Base-by-base conservation (phyloP, 2,329 filamentous ascomycete genomes). In the Alternaria angustiovoidea region DNA sequence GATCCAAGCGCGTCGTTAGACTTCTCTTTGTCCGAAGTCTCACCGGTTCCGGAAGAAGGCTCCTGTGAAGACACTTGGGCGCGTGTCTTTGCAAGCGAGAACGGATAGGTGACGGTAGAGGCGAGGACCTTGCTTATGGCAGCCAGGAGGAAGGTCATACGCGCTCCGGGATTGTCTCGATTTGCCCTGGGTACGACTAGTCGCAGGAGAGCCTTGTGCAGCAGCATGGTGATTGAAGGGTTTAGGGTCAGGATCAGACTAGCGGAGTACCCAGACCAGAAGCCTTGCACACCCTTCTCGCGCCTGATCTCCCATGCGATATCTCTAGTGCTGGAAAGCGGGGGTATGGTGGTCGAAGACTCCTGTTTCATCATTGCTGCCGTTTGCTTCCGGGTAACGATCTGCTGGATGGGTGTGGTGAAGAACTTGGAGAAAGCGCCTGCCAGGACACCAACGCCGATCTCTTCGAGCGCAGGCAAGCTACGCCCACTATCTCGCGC, bases 261-360 rank as follows among this genome's bases (percentile, higher is more conserved):
- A 2, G 93, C 92, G 20, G 91, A 92, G 76, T 96, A 96, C 0
- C 93, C 93, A 0, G 92, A 90, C 94, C 93, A 97, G 70, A 97
- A 90, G 2, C 92, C 93, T 44, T 82, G 74, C 9, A 93, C 61
- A 0, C 93, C 93, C 67, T 90, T 91, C 74, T 94, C 90, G 2
- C 81, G 72, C 41, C 82, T 80, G 61, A 96, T 94, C 42, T 86
- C 83, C 1, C 81, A 77, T 18, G 89, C 83, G 30, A 92, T 91
- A 51, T 89, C 84, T 28, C 83, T 61, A 75, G 84, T 65, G 71
- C 76, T 69, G 32, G 79, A 77, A 24, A 75, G 66, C 28, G 73
- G 68, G 38, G 67, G 70, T 9, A 70, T 66, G 7, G 69, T 69
- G 2, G 74, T 69, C 2, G 67, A 72, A 1, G 75, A 74, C 38